Base-by-base conservation (phyloP, 768 basidiomycete genomes). In the Suillus subaureus region DNA sequence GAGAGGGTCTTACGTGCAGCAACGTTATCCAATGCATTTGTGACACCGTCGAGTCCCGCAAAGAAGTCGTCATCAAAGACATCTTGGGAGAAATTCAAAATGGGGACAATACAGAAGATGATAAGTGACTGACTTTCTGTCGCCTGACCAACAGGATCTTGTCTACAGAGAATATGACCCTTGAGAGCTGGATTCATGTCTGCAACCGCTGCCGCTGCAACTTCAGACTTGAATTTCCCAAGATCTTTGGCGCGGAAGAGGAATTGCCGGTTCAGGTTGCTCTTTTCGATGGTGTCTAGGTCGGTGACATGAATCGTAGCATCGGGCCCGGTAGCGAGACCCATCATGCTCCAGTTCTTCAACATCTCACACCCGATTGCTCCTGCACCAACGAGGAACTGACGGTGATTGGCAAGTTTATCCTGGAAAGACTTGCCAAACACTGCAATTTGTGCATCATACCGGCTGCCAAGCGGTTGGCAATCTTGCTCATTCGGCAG, bases 301-400 rank as follows among this genome's bases (percentile, higher is more conserved):
- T 99, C 97, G 6, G 97, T 99, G 64, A 99, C 94, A 71, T 96
- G 89, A 64, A 99, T 93, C 61, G 84, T 79, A 12, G 93, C 97
- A 49, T 88, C 83, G 18, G 86, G 82, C 13, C 93, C 93, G 37
- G 90, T 86, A 8, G 87, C 96, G 55, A 99, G 81, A 67, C 97
- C 97, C 85, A 99, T 97, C 94, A 99, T 93, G 69, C 93, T 92
- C 97, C 97, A 99, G 79, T 99, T 99, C 84, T 99, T 99, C 72
- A 99, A 81, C 97, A 99, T 99, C 81, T 99, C 97, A 74, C 97
- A 99, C 23, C 97, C 97, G 75, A 99, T 99, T 42, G 97, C 97
- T 54, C 97, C 97, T n/a, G 97, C 89, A 11, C 97, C 97, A 64
- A 99, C 97, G 54, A 99, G 85, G 86, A 99, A 99, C 73, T 99